A percentile compares a stretch with the other conserved stretches of the same genome.
These are phyloP conservation scores for Coniophora puteana DNA, from an alignment of 1,284 basidiomycete species.

Conservation along the genomic window DNA sequence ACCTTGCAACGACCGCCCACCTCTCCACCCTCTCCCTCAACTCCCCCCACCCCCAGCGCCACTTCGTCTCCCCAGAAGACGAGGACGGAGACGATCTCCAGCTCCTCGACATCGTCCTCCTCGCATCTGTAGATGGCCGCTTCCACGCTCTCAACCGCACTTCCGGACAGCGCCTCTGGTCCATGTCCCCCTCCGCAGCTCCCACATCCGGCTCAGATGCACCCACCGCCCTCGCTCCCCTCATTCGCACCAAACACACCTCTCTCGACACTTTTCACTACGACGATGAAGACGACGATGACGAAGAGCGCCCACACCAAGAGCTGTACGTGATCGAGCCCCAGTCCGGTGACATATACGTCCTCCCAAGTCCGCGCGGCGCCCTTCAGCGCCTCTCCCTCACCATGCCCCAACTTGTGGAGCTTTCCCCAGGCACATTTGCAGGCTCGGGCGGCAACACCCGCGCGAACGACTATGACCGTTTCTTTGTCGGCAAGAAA, in stretches of 20 bases:
- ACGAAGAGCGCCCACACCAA: slow-evolving; percentile 46
- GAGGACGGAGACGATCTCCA: slow-evolving; percentile 41
- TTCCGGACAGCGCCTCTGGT: slow-evolving; percentile 76
- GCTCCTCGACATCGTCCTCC: slow-evolving; percentile 74
- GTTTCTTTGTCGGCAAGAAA: slow-evolving; percentile 83
- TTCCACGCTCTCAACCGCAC: slow-evolving; percentile 85
- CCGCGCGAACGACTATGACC: slow-evolving; percentile 59
- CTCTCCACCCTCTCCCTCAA: no score
- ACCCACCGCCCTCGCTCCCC: slow-evolving; percentile 58
- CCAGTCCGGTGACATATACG: slow-evolving; percentile 85
- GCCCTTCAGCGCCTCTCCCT: slow-evolving; percentile 81
- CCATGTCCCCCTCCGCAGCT: slow-evolving; percentile 60
- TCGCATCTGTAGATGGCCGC: slow-evolving; percentile 88
- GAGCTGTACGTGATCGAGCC: slow-evolving; percentile 92
- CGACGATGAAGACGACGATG: slow-evolving; percentile 51
- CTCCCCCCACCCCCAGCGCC: no score
- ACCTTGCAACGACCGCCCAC: no score
- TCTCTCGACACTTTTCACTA: slow-evolving; percentile 52
- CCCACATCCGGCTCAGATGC: no score
- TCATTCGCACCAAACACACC: slow-evolving; percentile 66
- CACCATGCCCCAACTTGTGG: slow-evolving; percentile 83
- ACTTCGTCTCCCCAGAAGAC: background rate
- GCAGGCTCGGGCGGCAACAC: no score
- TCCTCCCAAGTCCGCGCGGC: slow-evolving; percentile 61
- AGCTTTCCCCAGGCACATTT: slow-evolving; percentile 82